These are phyloP conservation scores for Leccinum disarticulatum DNA, from an alignment of 768 basidiomycete genomes.

Conservation along the genomic window DNA sequence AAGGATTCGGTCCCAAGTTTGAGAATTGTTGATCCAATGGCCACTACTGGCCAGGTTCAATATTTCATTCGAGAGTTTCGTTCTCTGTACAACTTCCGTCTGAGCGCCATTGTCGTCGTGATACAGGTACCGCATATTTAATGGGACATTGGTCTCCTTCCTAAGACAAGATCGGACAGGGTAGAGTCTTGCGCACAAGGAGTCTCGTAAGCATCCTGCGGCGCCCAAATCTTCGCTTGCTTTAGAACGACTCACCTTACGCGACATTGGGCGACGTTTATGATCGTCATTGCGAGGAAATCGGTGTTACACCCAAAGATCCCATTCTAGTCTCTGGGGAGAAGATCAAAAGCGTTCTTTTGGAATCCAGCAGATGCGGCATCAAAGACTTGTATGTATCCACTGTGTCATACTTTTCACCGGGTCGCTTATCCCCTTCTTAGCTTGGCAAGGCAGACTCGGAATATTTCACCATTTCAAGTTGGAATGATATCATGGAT, in stretches of 20 bases:
- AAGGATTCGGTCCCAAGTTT: conserved; percentile 86
- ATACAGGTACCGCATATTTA: conserved; percentile 93
- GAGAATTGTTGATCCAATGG: conserved; percentile 89
- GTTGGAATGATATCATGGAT: conserved; percentile 81
- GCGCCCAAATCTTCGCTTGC: conserved; percentile 73
- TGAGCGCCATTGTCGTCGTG: conserved; percentile 78
- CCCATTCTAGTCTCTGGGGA: conserved; percentile 84
- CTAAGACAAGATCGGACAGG: conserved; percentile 39
- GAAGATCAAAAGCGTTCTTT: conserved; percentile 70
- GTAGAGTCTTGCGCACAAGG: conserved; percentile 75
- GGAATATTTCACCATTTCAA: conserved; percentile 57
- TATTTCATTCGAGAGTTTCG: conserved; percentile 78
- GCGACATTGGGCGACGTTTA: conserved; percentile 90
- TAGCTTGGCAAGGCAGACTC: conserved; percentile 51
- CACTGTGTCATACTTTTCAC: background rate
- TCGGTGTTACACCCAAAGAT: conserved; percentile 80
- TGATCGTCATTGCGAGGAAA: conserved; percentile 80
- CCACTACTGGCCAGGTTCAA: conserved; percentile 85
- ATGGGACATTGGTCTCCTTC: conserved; percentile 46
- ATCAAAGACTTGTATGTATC: conserved; percentile 39
- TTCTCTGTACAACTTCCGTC: conserved; percentile 92
- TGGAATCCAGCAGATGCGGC: conserved; percentile 50
- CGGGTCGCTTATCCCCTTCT: background rate
- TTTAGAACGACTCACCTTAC: conserved; percentile 91
- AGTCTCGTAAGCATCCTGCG: conserved; percentile 85